Evolutionary conservation across 768 basidiomycete genomes (phyloP).

Genomic region (Gloeopeniophorella convolvens): DNA sequence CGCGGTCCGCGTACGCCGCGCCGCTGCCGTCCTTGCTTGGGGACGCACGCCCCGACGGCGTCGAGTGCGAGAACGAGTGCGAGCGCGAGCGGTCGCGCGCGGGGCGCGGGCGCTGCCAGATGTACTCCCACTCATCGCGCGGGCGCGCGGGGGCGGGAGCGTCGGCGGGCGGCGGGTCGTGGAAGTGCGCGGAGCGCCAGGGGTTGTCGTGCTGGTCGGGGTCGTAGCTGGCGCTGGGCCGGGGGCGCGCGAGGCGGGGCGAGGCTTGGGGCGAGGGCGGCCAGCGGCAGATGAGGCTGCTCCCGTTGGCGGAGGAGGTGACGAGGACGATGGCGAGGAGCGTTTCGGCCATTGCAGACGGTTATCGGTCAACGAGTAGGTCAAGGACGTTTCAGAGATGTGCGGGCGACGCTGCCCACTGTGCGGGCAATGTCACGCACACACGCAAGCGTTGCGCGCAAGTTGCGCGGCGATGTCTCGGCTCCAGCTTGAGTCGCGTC

Average conservation of each 20-base stretch:
- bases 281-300: slow-evolving; percentile 77
- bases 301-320: slow-evolving; percentile 76
- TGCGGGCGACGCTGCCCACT: too few species aligned
- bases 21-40: slow-evolving; percentile 35
- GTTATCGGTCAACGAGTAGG: too few species aligned
- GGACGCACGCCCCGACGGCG: slow-evolving; percentile 44
- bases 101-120: slow-evolving; percentile 54
- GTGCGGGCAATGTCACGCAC: too few species aligned
- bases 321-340: slow-evolving; percentile 79
- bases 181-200: slow-evolving; percentile 58
- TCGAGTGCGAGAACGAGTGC: slow-evolving; percentile 27
- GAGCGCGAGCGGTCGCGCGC: slow-evolving; percentile 44
- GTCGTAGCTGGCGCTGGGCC: slow-evolving; percentile 39
- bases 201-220: slow-evolving; percentile 63
- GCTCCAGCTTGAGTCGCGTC: too few species aligned
- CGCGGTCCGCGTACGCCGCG: slow-evolving; percentile 27
- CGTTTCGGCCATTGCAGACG: slow-evolving; percentile 61
- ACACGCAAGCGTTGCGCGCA: too few species aligned
- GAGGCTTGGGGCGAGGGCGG: slow-evolving; percentile 63
- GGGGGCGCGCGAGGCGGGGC: slow-evolving; percentile 65
- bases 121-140: slow-evolving; percentile 41
- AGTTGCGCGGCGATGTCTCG: too few species aligned
- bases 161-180: slow-evolving; percentile 29
- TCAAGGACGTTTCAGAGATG: too few species aligned
- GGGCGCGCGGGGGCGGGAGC: slow-evolving; percentile 4